These are phyloP conservation scores for Umbelopsis vinacea DNA, from an alignment of 192 early-diverging fungal genomes.

Conservation along the genomic window DNA sequence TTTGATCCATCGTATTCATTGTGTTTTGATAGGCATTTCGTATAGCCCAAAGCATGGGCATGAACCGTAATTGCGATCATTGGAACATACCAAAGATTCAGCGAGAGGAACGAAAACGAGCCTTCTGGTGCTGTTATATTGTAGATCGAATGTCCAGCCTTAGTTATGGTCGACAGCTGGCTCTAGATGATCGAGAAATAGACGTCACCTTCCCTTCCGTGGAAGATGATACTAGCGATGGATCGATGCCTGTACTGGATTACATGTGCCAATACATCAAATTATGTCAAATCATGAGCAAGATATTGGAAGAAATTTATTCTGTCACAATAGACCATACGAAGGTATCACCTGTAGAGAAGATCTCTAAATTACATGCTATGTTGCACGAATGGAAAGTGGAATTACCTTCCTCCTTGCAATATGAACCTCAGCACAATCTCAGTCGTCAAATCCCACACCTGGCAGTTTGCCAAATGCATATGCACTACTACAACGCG, in stretches of 20 bases:
- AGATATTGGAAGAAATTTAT: slow-evolving; percentile 55
- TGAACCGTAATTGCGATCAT: slow-evolving; percentile 66
- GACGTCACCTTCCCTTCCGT: slow-evolving; percentile 42
- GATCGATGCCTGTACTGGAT: slow-evolving; percentile 24
- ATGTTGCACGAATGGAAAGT: slow-evolving; percentile 44
- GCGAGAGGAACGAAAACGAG: slow-evolving; percentile 63
- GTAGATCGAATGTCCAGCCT: slow-evolving; percentile 70
- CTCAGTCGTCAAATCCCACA: slow-evolving; percentile 24
- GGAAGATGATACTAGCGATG: slow-evolving; percentile 32
- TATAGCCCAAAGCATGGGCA: slow-evolving; percentile 77
- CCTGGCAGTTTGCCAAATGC: slow-evolving; percentile 37
- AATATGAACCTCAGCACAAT: slow-evolving; percentile 44
- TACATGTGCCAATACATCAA: slow-evolving; percentile 49
- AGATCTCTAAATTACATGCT: slow-evolving; percentile 26
- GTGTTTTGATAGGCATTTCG: slow-evolving; percentile 53
- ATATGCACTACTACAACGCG: slow-evolving; percentile 54
- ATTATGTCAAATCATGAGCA: slow-evolving; percentile 51
- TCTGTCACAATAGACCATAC: slow-evolving; percentile 33
- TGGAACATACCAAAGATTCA: slow-evolving; percentile 60
- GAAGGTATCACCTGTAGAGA: slow-evolving; percentile 27
- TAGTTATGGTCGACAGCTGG: slow-evolving; percentile 60
- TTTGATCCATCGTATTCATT: background rate
- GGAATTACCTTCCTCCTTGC: slow-evolving; percentile 42
- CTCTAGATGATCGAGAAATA: slow-evolving; percentile 50
- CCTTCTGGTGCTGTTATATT: slow-evolving; percentile 78